Evolutionary conservation across 2,329 filamentous ascomycete genomes (phyloP).

Genomic region (Claviceps sp.): DNA sequence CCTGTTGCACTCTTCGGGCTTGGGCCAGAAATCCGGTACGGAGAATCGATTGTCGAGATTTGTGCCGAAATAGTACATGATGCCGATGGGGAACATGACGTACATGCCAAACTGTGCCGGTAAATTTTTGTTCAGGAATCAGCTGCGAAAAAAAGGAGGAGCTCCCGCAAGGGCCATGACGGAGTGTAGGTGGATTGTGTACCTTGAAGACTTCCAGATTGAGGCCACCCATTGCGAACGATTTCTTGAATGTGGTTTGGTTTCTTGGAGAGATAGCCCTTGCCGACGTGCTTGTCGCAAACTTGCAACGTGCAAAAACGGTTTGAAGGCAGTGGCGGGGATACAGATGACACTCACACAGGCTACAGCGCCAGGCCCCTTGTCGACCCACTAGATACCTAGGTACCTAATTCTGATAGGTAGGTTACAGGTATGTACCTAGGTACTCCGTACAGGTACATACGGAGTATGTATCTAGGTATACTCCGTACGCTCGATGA

Average conservation of each 20-base stretch:
- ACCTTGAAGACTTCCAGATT: conserved; percentile 96
- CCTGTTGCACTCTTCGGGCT: conserved; percentile 59
- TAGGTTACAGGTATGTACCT: not conserved
- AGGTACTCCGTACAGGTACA: too few species aligned
- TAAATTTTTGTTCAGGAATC: not conserved
- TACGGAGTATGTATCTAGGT: too few species aligned
- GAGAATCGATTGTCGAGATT: conserved; percentile 89
- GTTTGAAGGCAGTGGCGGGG: not conserved
- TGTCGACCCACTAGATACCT: not conserved
- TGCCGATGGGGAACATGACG: conserved; percentile 94
- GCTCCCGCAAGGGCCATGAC: not conserved
- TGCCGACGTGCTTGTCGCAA: not conserved
- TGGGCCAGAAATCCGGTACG: conserved; percentile 90
- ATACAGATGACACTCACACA: too few species aligned
- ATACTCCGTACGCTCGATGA: not conserved
- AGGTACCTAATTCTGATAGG: not conserved
- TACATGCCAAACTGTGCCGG: conserved; percentile 83
- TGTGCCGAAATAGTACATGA: conserved; percentile 99
- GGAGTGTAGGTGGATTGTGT: not conserved
- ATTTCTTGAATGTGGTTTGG: conserved; percentile 9
- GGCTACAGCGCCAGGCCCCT: not conserved
- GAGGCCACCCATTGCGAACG: conserved; percentile 53
- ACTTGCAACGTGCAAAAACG: not conserved
- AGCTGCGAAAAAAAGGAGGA: not conserved
- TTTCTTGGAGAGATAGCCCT: not conserved